phyloP scores from a whole-genome alignment of 2,329 filamentous ascomycete species.

The Thelonectria discophora region DNA sequence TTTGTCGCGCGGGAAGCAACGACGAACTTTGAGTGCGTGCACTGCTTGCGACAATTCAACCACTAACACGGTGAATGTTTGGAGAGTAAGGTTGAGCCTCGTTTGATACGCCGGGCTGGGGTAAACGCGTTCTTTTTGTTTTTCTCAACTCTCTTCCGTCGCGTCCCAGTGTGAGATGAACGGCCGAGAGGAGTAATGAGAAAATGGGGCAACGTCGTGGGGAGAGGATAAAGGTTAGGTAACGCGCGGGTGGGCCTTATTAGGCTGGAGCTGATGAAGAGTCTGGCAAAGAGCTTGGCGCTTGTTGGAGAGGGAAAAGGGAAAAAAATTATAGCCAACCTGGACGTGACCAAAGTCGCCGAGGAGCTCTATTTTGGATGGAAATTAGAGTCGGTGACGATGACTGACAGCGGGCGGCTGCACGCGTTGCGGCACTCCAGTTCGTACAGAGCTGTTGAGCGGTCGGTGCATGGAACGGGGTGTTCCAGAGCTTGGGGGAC shows the following conservation, averaged over 20 bases:
- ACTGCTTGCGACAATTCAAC: not conserved
- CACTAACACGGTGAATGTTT: no score
- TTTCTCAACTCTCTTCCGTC: constrained; percentile 13
- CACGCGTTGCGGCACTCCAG: constrained; percentile 2
- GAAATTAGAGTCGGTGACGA: constrained; percentile 9
- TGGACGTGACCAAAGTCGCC: not conserved
- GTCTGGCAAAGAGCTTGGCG: constrained; percentile 12
- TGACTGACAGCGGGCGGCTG: constrained; percentile 6
- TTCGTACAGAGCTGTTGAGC: not conserved
- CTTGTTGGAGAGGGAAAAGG: not conserved
- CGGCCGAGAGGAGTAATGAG: constrained; percentile 6
- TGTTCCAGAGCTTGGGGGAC: not conserved
- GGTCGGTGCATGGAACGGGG: not conserved
- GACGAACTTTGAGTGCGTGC: constrained; percentile 26
- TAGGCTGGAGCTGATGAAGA: constrained; percentile 10
- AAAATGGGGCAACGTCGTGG: constrained; percentile 18
- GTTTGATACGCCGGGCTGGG: not conserved
- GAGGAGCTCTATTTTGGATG: constrained; percentile 14
- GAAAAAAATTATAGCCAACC: no score
- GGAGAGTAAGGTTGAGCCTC: not conserved
- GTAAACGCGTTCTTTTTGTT: constrained; percentile 20
- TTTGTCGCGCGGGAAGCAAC: constrained; percentile 35
- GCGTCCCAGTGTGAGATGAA: constrained; percentile 18
- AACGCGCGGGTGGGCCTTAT: constrained; percentile 23
- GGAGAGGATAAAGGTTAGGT: constrained; percentile 20